These are phyloP conservation scores for Cicer judaicum DNA, from an alignment of 306 rosid species.

Conservation along the genomic window DNA sequence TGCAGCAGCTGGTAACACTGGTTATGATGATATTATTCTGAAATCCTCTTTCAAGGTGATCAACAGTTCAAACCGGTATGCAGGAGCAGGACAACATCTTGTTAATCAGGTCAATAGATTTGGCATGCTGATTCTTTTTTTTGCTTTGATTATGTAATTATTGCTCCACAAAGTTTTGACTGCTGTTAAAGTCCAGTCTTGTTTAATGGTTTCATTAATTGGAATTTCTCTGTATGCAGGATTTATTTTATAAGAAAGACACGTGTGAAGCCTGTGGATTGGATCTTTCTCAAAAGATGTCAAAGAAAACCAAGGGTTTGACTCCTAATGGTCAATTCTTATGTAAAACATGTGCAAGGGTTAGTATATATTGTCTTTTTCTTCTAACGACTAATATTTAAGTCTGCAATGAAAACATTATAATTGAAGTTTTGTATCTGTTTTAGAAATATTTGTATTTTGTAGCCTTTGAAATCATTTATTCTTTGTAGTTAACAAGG, in stretches of 20 bases:
- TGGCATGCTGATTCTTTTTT: slow-evolving; percentile 25
- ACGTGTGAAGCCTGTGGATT: slow-evolving; percentile 86
- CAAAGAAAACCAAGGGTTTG: slow-evolving; percentile 64
- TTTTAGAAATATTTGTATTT: slow-evolving; percentile 13
- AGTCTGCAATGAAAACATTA: slow-evolving; percentile 34
- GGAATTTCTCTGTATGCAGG: slow-evolving; percentile 56
- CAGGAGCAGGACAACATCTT: slow-evolving; percentile 58
- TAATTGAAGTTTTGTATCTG: slow-evolving; percentile 39
- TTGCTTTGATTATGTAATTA: slow-evolving; percentile 33
- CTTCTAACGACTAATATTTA: slow-evolving; percentile 29
- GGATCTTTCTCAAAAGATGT: slow-evolving; percentile 60
- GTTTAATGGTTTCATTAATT: slow-evolving; percentile 41
- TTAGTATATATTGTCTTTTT: slow-evolving; percentile 54
- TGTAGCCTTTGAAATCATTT: slow-evolving; percentile 40
- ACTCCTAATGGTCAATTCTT: slow-evolving; percentile 64
- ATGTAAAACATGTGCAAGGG: slow-evolving; percentile 91
- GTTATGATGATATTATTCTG: slow-evolving; percentile 63
- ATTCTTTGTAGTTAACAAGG: slow-evolving; percentile 54
- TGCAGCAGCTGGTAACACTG: slow-evolving; percentile 79
- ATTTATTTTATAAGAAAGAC: slow-evolving; percentile 60
- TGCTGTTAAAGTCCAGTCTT: slow-evolving; percentile 18
- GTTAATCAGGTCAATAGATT: slow-evolving; percentile 55
- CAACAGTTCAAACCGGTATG: slow-evolving; percentile 74
- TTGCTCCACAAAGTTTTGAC: slow-evolving; percentile 12
- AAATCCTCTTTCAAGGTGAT: slow-evolving; percentile 67